Evolutionary conservation across 257 asterid genomes (phyloP), one percentile per base, ranked within the genome.

Genomic region (Primulina eburnea): DNA sequence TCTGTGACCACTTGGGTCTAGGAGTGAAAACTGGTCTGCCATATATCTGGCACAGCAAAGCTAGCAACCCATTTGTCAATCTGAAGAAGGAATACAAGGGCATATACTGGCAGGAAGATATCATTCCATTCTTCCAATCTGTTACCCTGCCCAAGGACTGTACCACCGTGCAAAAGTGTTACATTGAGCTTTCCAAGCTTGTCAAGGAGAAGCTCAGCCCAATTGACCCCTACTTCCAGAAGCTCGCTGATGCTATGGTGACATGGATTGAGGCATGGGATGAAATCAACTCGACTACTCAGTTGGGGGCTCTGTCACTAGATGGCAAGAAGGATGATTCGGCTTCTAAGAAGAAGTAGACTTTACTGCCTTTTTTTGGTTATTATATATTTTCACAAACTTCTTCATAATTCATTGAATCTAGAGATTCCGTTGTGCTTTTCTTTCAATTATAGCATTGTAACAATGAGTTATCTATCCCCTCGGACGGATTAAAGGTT

Each of bases 21-120:
- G 92, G 95, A 66, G 92, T 86, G 78, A 88, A 88, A 78, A 88
- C 95, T 0, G 90, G 95, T 70, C 77, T 88, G 75, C 95, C 95
- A 9, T 88, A 88, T 38, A 77, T 88, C 73, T 88, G 95, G 95
- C 95, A 88, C 85, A 86, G 92, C 73, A 88, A 88, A 77, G 95
- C 92, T 6, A 88, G 95, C 82, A 84, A 88, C 76, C 95, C 95
- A 2, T 88, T 86, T 55, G 92, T 82, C 37, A 86, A 88, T 72
- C 80, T 88, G 69, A 86, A 81, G 78, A 88, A 88, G 71, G 92
- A 88, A 78, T 84, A 75, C 88, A 84, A 84, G 26, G 90, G 95
- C 58, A 75, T 88, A 5, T 88, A 81, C 73, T 88, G 95, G 92
- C 92, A 88, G 67, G 92, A 88, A 69, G 89, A 88, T 6, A 80